phyloP scores from a whole-genome alignment of 768 basidiomycete genomes.

The Boletus subparvulus region DNA sequence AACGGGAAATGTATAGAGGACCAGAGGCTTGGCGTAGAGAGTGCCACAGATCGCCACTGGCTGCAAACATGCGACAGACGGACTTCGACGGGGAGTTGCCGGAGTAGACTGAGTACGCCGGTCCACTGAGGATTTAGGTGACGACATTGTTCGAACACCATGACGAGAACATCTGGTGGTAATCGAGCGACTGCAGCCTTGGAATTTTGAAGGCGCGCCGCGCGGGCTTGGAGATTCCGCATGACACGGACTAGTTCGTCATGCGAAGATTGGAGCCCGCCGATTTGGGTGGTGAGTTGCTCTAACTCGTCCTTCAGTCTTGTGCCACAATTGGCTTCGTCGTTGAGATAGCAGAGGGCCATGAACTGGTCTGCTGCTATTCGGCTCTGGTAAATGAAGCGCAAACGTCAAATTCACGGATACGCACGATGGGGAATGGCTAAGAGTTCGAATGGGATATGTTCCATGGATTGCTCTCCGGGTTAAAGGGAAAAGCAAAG shows the following conservation, averaged over 20 bases:
- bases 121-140: slow-evolving; percentile 33
- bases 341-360: slow-evolving; percentile 27
- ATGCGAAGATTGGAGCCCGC: slow-evolving; percentile 29
- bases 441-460: slow-evolving; percentile 19
- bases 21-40: slow-evolving; percentile 36
- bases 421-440: slow-evolving; percentile 24
- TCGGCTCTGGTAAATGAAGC: slow-evolving; percentile 4
- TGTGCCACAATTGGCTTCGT: slow-evolving; percentile 8
- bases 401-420: not conserved
- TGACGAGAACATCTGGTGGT: slow-evolving; percentile 31
- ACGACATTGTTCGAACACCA: slow-evolving; percentile 33
- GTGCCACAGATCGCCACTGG: slow-evolving; percentile 37
- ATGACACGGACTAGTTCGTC: slow-evolving; percentile 27
- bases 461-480: slow-evolving; percentile 16
- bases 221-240: slow-evolving; percentile 29
- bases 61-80: slow-evolving; percentile 35
- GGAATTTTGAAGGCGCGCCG: slow-evolving; percentile 32
- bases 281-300: slow-evolving; percentile 26
- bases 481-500: slow-evolving; percentile 27
- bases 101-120: slow-evolving; percentile 33
- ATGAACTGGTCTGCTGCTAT: slow-evolving; percentile 16
- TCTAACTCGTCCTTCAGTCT: slow-evolving; percentile 25
- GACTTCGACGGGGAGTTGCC: slow-evolving; percentile 33
- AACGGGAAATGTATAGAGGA: slow-evolving; percentile 33
- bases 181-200: slow-evolving; percentile 31